These are phyloP conservation scores for Tricholoma furcatifolium DNA, from an alignment of 768 basidiomycete genomes.

Conservation along the genomic window DNA sequence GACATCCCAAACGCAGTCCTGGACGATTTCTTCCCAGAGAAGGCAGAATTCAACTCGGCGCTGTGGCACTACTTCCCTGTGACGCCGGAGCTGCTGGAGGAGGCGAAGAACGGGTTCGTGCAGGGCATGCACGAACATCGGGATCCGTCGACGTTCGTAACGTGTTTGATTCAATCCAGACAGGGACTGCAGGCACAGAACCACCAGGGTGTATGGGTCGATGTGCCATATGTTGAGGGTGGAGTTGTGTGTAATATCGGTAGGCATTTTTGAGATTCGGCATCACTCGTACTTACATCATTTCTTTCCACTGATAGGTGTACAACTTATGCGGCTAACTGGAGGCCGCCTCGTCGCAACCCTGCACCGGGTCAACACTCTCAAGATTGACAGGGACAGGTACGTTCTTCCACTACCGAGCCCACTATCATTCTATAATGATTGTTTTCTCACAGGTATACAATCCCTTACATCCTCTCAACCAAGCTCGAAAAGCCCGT, in stretches of 20 bases:
- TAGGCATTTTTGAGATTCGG: constrained; percentile 4
- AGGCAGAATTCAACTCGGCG: constrained; percentile 26
- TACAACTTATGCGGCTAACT: constrained; percentile 29
- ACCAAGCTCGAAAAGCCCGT: constrained; percentile 26
- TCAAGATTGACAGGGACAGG: constrained; percentile 27
- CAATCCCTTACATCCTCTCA: constrained; percentile 28
- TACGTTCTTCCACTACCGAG: constrained; percentile 2
- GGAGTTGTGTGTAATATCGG: constrained; percentile 32
- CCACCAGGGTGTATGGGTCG: constrained; percentile 26
- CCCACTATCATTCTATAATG: not conserved
- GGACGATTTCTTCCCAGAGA: constrained; percentile 23
- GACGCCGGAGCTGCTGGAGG: constrained; percentile 16
- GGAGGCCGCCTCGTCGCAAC: constrained; percentile 28
- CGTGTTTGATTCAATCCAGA: constrained; percentile 28
- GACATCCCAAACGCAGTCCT: constrained; percentile 19
- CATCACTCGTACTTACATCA: not conserved
- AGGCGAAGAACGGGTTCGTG: constrained; percentile 24
- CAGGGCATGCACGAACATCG: constrained; percentile 32
- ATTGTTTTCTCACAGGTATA: constrained; percentile 15
- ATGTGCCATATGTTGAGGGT: constrained; percentile 26
- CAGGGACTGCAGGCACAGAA: constrained; percentile 28
- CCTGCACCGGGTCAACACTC: constrained; percentile 30
- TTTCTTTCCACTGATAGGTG: constrained; percentile 15
- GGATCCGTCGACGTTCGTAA: constrained; percentile 29
- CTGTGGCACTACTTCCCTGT: constrained; percentile 31